phyloP scores from a whole-genome alignment of 2,329 filamentous ascomycete genomes.

The Clathrospora elynae region DNA sequence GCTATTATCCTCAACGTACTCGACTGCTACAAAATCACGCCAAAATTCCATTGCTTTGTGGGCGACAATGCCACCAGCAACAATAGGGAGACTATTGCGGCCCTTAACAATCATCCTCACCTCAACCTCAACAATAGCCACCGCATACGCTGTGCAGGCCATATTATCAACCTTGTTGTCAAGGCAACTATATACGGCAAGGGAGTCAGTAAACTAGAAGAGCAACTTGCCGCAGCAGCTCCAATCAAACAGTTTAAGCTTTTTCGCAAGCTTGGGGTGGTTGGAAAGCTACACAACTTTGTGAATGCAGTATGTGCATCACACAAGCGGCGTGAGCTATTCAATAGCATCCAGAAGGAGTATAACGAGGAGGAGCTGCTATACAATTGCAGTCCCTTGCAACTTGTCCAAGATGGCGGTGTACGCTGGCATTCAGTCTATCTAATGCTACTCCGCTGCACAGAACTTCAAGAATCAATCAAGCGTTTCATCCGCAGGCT shows the following conservation, averaged over 20 bases:
- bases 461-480: background rate
- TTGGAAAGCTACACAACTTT: conserved; percentile 5
- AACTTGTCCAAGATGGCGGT: background rate
- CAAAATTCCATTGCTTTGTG: too few species aligned
- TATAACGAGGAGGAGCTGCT: background rate
- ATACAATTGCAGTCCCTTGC: background rate
- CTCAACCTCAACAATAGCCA: background rate
- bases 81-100: background rate
- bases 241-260: background rate
- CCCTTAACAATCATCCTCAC: background rate
- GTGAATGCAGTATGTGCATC: conserved; percentile 3
- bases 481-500: background rate
- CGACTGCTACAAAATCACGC: too few species aligned
- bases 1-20: too few species aligned
- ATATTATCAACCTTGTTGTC: too few species aligned
- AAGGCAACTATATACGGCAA: conserved; percentile 3
- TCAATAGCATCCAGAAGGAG: background rate
- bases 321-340: conserved; percentile 1
- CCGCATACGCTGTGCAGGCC: conserved; percentile 2
- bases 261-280: background rate
- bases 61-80: background rate
- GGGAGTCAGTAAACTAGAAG: background rate
- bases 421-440: background rate
- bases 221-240: conserved; percentile 1
- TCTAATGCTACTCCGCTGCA: background rate